Evolutionary conservation across 768 basidiomycete species (phyloP), one percentile per base, ranked within the genome.

Genomic region (Suillus placidus): DNA sequence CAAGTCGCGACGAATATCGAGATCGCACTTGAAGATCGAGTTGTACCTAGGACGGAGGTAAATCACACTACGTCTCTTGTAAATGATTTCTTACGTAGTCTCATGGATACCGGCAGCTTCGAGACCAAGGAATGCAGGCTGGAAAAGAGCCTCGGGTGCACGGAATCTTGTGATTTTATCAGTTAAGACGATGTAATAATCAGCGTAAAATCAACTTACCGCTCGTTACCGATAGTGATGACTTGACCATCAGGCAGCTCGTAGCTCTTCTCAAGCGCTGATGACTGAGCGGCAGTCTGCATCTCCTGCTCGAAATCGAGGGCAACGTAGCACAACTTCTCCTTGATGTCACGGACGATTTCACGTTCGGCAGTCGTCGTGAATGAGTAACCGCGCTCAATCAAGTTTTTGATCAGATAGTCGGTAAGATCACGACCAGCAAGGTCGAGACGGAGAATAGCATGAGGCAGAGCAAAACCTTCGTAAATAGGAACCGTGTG

Each of bases 401-500:
- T 90, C 76, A 95, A 80, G 73, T 90, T 88, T 83, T 94, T 93
- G 85, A 90, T 86, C 71, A 95, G 79, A 77, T 82, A 89, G 65
- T 90, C 89, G 67, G 95, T 97, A 76, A 97, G 79, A 77, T 97
- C 95, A 78, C 95, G 91, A 68, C 95, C 95, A 66, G 95, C 92
- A 73, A 94, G 84, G 79, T 97, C 95, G 69, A 97, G 85, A 80
- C 95, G 90, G 64, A 90, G 87, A 76, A 97, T 96, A 71, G 95
- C 94, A 77, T 97, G 95, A 54, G 94, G 94, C 54, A 97, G 86
- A 51, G 92, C 81, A 83, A 94, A 97, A 80, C 88, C 95, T 79
- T 97, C 95, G 82, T 97, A 97, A 75, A 97, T 97, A 69, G 95
- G 95, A 42, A 97, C 95, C 35, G 93, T 94, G 86, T 97, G 95